Conservation (phyloP, 225 moss, liverwort and hornwort species). For the Straminergon stramineum region DNA sequence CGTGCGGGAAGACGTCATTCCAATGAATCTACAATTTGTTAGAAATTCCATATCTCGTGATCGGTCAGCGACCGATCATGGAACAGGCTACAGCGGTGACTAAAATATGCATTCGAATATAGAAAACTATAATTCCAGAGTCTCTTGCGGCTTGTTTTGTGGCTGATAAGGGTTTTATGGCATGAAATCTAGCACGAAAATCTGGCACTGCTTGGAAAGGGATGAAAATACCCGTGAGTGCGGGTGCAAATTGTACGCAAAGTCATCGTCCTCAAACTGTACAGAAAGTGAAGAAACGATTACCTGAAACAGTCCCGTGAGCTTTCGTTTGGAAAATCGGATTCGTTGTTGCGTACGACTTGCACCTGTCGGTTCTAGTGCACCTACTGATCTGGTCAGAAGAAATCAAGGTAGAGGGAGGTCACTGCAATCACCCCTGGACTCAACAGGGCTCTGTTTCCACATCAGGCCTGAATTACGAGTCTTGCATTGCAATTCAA, state of each 20-base stretch:
- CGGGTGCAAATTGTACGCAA: neutral
- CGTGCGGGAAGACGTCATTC: neutral
- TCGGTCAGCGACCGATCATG: neutral
- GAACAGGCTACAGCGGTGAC: neutral
- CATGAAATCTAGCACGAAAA: conserved; percentile 7
- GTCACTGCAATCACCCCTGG: neutral
- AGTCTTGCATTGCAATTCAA: neutral
- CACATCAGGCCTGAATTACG: neutral
- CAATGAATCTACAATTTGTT: neutral
- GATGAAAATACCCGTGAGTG: neutral
- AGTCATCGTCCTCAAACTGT: neutral
- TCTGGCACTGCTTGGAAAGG: neutral
- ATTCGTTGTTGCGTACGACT: neutral
- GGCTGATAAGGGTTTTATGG: neutral
- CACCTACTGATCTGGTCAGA: neutral
- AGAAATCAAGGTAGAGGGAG: neutral
- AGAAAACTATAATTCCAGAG: neutral
- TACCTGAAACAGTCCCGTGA: neutral
- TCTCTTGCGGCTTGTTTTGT: neutral
- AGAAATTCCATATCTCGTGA: neutral
- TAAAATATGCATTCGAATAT: neutral
- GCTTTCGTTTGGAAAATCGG: neutral
- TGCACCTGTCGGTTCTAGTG: neutral
- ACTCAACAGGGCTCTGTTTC: neutral
- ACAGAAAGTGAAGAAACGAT: neutral